A percentile compares a stretch with the other conserved stretches of the same genome.
phyloP scores from a whole-genome alignment of 2,329 filamentous ascomycete species.

The Shiraia sp. region DNA sequence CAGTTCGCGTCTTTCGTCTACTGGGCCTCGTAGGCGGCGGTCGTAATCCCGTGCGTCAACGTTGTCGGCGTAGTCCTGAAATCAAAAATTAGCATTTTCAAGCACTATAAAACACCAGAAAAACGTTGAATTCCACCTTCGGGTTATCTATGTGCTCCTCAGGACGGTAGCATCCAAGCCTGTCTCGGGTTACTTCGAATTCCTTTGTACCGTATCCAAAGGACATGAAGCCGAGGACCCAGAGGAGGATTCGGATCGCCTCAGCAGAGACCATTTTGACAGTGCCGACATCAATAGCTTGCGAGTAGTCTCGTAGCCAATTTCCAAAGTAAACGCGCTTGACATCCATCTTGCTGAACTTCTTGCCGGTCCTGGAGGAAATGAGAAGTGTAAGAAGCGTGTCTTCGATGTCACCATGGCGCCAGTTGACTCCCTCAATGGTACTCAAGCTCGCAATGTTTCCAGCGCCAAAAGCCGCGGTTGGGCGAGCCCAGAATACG shows the following conservation, averaged over 20 bases:
- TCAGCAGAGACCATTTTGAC: constrained; percentile 89
- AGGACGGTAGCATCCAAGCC: constrained; percentile 75
- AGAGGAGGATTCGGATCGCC: constrained; percentile 86
- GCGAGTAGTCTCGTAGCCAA: constrained; percentile 91
- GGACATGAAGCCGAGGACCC: constrained; percentile 86
- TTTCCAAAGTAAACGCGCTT: constrained; percentile 95
- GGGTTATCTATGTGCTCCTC: constrained; percentile 78
- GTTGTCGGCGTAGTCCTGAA: constrained; percentile 80
- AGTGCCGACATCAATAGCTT: constrained; percentile 90
- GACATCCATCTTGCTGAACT: constrained; percentile 85
- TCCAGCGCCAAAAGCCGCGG: constrained; percentile 81
- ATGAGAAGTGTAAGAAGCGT: constrained; percentile 75
- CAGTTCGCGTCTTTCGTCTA: constrained; percentile 79
- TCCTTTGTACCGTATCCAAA: constrained; percentile 84
- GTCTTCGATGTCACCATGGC: constrained; percentile 80
- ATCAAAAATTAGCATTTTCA: constrained; percentile 3
- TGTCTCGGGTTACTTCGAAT: constrained; percentile 79
- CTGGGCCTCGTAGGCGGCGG: constrained; percentile 74
- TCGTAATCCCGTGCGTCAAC: constrained; percentile 83
- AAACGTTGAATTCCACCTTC: constrained; percentile 49
- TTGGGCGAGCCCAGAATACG: constrained; percentile 70
- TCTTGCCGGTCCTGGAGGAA: constrained; percentile 69
- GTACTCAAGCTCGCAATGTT: constrained; percentile 83
- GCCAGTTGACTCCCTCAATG: constrained; percentile 79
- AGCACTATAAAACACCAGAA: background rate